Conservation (phyloP, 768 basidiomycete species). For the Sporobolomyces phaffii region DNA sequence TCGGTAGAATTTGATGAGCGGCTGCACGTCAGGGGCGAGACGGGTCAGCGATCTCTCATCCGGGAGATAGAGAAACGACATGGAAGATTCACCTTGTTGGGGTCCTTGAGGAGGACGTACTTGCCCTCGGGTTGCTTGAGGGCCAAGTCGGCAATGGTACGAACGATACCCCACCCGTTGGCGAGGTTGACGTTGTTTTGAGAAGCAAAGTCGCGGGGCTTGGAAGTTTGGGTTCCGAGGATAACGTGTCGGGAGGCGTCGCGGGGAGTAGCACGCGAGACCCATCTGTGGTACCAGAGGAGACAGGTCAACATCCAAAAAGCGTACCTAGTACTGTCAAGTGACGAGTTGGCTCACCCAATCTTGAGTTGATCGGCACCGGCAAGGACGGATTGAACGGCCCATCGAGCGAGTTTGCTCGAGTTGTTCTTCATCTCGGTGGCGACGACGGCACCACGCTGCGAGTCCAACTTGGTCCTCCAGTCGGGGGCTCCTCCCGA, state of each 20-base stretch:
- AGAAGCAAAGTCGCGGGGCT: slow-evolving; percentile 84
- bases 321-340: no score
- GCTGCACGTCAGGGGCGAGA: slow-evolving; percentile 54
- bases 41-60: background rate
- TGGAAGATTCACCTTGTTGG: slow-evolving; percentile 57
- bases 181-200: slow-evolving; percentile 91
- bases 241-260: slow-evolving; percentile 95
- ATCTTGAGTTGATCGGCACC: slow-evolving; percentile 97
- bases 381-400: slow-evolving; percentile 87
- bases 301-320: no score
- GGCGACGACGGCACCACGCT: slow-evolving; percentile 94
- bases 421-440: slow-evolving; percentile 99
- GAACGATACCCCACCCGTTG: slow-evolving; percentile 98
- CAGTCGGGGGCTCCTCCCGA: slow-evolving; percentile 97
- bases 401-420: slow-evolving; percentile 95
- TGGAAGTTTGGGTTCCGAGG: slow-evolving; percentile 86
- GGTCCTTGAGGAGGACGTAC: slow-evolving; percentile 94
- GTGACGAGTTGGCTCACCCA: no score
- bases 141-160: slow-evolving; percentile 86
- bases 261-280: slow-evolving; percentile 85
- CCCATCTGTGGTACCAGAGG: no score
- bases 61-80: no score
- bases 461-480: slow-evolving; percentile 92
- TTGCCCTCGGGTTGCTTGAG: slow-evolving; percentile 98
- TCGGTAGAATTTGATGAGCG: slow-evolving; percentile 84